Evolutionary conservation across 352 stramenopile species (phyloP).

Genomic region (Phytophthora chlamydospora): DNA sequence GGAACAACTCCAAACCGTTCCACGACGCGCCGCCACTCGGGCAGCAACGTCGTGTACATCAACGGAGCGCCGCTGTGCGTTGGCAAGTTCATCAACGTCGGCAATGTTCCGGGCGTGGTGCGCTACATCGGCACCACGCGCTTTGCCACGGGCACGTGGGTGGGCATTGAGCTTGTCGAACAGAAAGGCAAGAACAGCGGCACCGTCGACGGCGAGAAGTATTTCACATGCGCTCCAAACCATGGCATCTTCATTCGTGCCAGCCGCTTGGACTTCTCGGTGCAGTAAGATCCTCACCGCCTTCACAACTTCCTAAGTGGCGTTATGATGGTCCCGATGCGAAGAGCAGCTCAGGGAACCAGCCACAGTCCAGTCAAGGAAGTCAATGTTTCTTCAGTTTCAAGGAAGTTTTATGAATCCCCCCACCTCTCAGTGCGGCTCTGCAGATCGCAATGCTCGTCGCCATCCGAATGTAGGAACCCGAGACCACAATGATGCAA

Average conservation of each 20-base stretch:
- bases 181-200: slow-evolving; percentile 73
- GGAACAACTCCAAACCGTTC: slow-evolving; percentile 4
- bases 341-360: slow-evolving; percentile 20
- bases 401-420: slow-evolving; percentile 27
- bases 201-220: slow-evolving; percentile 58
- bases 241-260: slow-evolving; percentile 79
- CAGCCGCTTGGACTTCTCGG: slow-evolving; percentile 53
- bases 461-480: slow-evolving; percentile 3
- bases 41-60: slow-evolving; percentile 51
- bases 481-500: slow-evolving; percentile 20
- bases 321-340: slow-evolving; percentile 30
- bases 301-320: slow-evolving; percentile 22
- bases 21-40: slow-evolving; percentile 42
- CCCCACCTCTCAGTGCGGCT: background rate
- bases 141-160: slow-evolving; percentile 71
- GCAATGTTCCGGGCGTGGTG: slow-evolving; percentile 61
- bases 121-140: slow-evolving; percentile 69
- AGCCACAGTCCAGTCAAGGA: slow-evolving; percentile 15
- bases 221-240: slow-evolving; percentile 62
- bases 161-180: slow-evolving; percentile 72
- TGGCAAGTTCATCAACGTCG: slow-evolving; percentile 65
- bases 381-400: slow-evolving; percentile 20
- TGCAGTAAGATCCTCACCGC: slow-evolving; percentile 18
- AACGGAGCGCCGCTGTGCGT: slow-evolving; percentile 49
- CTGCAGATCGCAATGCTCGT: slow-evolving; percentile 31